Conservation (phyloP, 139 green algal genomes). For the Diplosphaera chodatii region DNA sequence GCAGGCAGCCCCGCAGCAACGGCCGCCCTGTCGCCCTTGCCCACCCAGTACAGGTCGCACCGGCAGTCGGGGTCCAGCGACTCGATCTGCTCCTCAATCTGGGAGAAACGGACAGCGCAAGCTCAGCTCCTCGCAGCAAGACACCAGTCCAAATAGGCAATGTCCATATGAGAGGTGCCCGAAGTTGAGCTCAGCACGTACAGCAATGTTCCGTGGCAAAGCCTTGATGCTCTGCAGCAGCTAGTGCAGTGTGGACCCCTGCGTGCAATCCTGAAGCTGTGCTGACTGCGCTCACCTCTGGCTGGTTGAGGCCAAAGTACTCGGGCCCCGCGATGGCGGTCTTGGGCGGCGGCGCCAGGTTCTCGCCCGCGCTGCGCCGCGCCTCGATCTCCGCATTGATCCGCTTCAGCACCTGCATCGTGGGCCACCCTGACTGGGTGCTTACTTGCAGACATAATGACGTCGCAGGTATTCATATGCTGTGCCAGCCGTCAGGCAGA, state of each 20-base stretch:
- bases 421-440: not conserved
- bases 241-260: too few relatives aligned
- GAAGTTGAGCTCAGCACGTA: too few relatives aligned
- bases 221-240: too few relatives aligned
- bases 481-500: too few relatives aligned
- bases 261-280: too few relatives aligned
- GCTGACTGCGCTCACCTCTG: conserved; percentile 30
- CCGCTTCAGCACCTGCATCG: conserved; percentile 64
- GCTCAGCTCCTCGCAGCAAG: too few relatives aligned
- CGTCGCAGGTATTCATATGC: not conserved
- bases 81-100: conserved; percentile 72
- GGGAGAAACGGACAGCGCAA: not conserved
- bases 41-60: conserved; percentile 71
- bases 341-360: conserved; percentile 79
- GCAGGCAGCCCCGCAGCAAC: conserved; percentile 31
- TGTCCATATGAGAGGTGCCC: too few relatives aligned
- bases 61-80: conserved; percentile 60
- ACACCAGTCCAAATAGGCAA: not conserved
- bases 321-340: conserved; percentile 90
- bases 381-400: conserved; percentile 82
- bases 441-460: not conserved
- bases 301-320: conserved; percentile 90
- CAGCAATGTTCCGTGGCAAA: too few relatives aligned
- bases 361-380: conserved; percentile 61
- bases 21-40: conserved; percentile 45